Percentiles rank a stretch among this genome's conserved stretches.
These are phyloP conservation scores for Podospora pseudoanserina DNA, from an alignment of 495 filamentous ascomycete species.

Conservation along the genomic window DNA sequence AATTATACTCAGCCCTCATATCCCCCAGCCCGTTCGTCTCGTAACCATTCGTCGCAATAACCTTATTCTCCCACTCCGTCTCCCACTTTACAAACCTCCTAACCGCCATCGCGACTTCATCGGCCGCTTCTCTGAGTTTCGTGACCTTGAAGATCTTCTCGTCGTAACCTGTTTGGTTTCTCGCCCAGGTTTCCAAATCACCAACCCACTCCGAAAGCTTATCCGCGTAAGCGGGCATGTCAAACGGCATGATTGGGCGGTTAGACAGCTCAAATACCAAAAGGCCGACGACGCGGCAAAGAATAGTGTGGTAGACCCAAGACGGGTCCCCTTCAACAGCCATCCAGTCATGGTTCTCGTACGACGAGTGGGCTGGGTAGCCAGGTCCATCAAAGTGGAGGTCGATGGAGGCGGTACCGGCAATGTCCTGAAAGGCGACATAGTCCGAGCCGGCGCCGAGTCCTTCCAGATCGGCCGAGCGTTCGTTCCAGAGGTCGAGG, in stretches of 20 bases:
- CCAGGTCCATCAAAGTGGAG: constrained; percentile 67
- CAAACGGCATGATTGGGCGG: constrained; percentile 74
- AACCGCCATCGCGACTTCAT: constrained; percentile 56
- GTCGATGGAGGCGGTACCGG: constrained; percentile 86
- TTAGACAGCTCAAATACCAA: constrained; percentile 85
- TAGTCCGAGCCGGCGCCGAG: constrained; percentile 84
- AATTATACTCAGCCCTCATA: constrained; percentile 65
- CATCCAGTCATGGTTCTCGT: constrained; percentile 90
- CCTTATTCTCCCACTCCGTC: constrained; percentile 61
- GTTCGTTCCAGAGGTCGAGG: constrained; percentile 69
- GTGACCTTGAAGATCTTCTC: constrained; percentile 48
- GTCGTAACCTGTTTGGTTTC: constrained; percentile 28
- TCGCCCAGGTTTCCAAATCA: constrained; percentile 62
- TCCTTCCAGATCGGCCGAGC: constrained; percentile 58
- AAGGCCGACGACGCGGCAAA: constrained; percentile 76
- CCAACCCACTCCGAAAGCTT: constrained; percentile 58
- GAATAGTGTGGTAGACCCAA: constrained; percentile 74
- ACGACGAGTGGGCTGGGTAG: constrained; percentile 78
- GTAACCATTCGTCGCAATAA: constrained; percentile 63
- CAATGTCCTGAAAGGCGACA: constrained; percentile 88
- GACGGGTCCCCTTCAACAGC: constrained; percentile 69
- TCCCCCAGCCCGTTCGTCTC: constrained; percentile 63
- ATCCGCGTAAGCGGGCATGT: constrained; percentile 61
- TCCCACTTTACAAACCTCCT: constrained; percentile 70
- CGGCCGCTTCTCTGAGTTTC: constrained; percentile 57